Conservation (phyloP, 495 filamentous ascomycete genomes). For the Penicillium soppii region DNA sequence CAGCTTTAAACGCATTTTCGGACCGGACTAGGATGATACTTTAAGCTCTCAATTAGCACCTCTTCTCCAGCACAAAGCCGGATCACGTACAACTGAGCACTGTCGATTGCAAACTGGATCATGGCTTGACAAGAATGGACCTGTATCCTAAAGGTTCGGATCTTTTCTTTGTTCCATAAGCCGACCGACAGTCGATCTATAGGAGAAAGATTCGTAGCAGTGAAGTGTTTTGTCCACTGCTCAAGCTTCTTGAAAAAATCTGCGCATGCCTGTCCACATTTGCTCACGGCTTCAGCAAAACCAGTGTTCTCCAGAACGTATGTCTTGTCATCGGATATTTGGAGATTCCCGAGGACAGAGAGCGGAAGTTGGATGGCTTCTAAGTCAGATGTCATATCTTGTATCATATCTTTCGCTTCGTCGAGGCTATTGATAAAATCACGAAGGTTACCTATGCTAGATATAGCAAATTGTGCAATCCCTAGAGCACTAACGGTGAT, state of each 20-base stretch:
- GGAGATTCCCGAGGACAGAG: background rate
- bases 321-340: background rate
- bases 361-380: constrained; percentile 1
- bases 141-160: background rate
- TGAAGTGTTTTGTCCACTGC: background rate
- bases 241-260: background rate
- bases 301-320: background rate
- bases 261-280: background rate
- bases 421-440: background rate
- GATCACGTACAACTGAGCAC: background rate
- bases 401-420: background rate
- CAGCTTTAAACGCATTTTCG: too few relatives aligned
- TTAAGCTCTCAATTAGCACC: background rate
- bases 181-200: background rate
- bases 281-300: background rate
- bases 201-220: background rate
- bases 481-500: background rate
- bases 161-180: background rate
- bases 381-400: background rate
- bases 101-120: background rate
- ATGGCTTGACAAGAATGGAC: background rate
- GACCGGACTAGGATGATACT: background rate
- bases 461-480: background rate
- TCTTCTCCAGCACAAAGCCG: background rate
- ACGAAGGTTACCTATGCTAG: background rate